A percentile compares a stretch with the other conserved stretches of the same genome.
Evolutionary conservation across 345 rosid genomes (phyloP).

Genomic region (Brassica juncea): DNA sequence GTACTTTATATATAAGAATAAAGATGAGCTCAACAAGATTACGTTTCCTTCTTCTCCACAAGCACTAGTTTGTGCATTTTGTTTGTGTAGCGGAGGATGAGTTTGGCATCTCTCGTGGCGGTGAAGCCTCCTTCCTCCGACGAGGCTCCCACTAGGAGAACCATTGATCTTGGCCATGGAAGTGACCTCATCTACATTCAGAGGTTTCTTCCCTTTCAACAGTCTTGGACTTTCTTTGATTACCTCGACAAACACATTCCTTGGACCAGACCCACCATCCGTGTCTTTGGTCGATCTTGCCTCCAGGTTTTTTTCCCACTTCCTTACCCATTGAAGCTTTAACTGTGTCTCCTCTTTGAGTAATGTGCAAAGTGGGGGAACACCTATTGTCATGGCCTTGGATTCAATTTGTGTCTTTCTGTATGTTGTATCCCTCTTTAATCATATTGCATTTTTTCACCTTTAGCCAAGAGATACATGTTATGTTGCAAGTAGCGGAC

Average conservation of each 20-base stretch:
- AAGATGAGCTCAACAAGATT: neutral
- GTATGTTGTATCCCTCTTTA: slow-evolving; percentile 1
- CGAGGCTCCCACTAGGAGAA: slow-evolving; percentile 31
- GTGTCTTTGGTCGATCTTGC: slow-evolving; percentile 67
- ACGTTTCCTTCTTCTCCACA: neutral
- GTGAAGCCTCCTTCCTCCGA: slow-evolving; percentile 1
- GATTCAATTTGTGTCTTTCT: neutral
- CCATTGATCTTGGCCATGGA: slow-evolving; percentile 63
- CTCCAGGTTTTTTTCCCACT: slow-evolving; percentile 54
- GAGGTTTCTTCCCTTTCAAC: slow-evolving; percentile 52
- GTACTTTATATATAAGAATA: neutral
- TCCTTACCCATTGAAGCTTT: neutral
- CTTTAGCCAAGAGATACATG: slow-evolving; percentile 83
- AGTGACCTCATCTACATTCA: slow-evolving; percentile 64
- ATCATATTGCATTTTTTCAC: slow-evolving; percentile 1
- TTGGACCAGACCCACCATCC: slow-evolving; percentile 82
- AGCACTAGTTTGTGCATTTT: neutral
- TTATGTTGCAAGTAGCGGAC: slow-evolving; percentile 68
- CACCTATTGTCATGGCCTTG: neutral
- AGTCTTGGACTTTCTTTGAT: slow-evolving; percentile 68
- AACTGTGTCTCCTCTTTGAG: neutral
- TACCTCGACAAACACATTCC: slow-evolving; percentile 73
- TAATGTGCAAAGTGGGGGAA: neutral
- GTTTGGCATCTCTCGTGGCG: slow-evolving; percentile 33
- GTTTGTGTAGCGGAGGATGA: slow-evolving; percentile 38